A percentile compares a stretch with the other conserved stretches of the same genome.
phyloP scores from a whole-genome alignment of 1,284 basidiomycete species.

The Melampsora occidentalis region DNA sequence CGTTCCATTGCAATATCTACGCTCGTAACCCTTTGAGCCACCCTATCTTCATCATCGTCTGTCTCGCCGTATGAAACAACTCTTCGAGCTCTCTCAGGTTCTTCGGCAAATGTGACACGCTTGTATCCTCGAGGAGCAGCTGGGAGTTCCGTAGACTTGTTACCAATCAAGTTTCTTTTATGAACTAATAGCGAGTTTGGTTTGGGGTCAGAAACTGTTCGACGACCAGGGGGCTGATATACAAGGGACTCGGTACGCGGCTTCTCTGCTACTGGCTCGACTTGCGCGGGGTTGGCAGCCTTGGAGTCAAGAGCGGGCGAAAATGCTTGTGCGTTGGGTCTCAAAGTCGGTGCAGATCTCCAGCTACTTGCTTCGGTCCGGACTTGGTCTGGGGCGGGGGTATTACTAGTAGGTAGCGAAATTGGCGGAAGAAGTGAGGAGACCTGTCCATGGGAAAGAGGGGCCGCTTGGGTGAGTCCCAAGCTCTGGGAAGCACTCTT shows the following conservation, averaged over 20 bases:
- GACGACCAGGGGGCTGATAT: constrained; percentile 34
- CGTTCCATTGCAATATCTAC: constrained; percentile 39
- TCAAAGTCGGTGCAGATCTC: constrained; percentile 27
- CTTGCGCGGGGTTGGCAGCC: neutral
- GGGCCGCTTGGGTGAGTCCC: neutral
- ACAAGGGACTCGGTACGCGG: constrained; percentile 1
- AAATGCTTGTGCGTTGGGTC: constrained; percentile 31
- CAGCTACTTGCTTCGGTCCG: constrained; percentile 4
- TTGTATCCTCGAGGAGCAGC: constrained; percentile 5
- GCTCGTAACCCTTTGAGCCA: constrained; percentile 10
- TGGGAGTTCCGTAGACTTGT: neutral
- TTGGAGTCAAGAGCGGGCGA: constrained; percentile 10
- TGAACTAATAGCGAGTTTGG: neutral
- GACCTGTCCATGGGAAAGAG: neutral
- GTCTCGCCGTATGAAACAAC: constrained; percentile 31
- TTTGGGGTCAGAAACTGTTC: constrained; percentile 42
- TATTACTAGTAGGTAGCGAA: constrained; percentile 16
- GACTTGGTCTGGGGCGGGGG: neutral
- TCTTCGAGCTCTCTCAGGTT: constrained; percentile 5
- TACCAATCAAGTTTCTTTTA: neutral
- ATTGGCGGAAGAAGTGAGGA: constrained; percentile 34
- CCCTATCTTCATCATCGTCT: constrained; percentile 9
- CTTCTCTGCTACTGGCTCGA: neutral
- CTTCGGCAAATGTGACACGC: constrained; percentile 42
- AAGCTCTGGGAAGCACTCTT: neutral